Evolutionary conservation across 179 eudicot genomes (phyloP), one percentile per base, ranked within the genome.

Genomic region (Patellifolia procumbens): DNA sequence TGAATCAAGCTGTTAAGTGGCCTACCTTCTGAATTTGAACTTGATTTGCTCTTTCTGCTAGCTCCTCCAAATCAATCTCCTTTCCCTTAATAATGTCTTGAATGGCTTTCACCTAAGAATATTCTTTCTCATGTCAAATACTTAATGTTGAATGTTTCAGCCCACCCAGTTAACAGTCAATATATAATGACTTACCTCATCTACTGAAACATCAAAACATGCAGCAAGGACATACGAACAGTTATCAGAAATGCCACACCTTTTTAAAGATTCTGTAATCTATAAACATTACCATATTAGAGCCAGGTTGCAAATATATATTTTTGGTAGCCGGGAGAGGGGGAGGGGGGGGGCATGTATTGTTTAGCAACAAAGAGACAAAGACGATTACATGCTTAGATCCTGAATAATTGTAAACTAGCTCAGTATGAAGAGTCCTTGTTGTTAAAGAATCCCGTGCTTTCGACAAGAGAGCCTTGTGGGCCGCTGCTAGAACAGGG

Each of bases 191-290:
- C 74, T 75, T 68, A 79, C 85, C 82, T 78, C 79, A 55, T 78
- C 70, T 39, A 42, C 46, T 24, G 82, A 74, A 56, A 79, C 79
- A 80, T 84, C 81, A 64, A 95, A 95, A 80, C 93, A 89, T 60
- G 97, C 99, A 63, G 86, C 94, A 66, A 95, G 97, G 80, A 93
- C 66, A 64, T 95, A 91, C 8, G 90, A 85, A 16, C 90, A 77
- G 79, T 70, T 88, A 28, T 93, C 97, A 37, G 95, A 87, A 76
- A 95, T 93, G 58, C 99, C 97, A 71, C 95, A 95, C 77, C 95
- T 88, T 83, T 95, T 95, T 59, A 93, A 85, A 10, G 99, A 93
- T 76, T 95, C 99, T 16, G 97, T 86, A 60, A 95, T 95, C 99
- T 95, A 35, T 22, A 4, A 35, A 51, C 72, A 17, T 26, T 58